Base-by-base conservation (phyloP, 2,329 filamentous ascomycete genomes). In the Nakataea oryzae region DNA sequence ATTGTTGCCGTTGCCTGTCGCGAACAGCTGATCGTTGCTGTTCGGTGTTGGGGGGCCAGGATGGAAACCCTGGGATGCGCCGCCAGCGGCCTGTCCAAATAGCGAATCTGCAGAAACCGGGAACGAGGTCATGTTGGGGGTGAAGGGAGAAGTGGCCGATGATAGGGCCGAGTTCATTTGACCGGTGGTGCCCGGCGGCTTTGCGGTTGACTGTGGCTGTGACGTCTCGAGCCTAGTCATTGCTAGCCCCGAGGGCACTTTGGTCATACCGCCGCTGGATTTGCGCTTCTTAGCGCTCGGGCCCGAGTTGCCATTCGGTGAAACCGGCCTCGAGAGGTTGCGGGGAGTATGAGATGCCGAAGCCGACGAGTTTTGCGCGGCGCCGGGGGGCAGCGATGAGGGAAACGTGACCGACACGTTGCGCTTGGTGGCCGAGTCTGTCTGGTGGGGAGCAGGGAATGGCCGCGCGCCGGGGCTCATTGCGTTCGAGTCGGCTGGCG, bases 241-340 rank as follows among this genome's bases (percentile, higher is more conserved):
- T 9, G 87, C 83, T 67, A 96, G 75, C 21, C 84, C 86, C 24
- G 83, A 86, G 0, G 91, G 89, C 17, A 96, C 77, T 72, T 90
- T 90, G 41, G 78, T 74, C 54, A 61, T 61, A 21, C 84, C 83
- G 54, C 81, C 81, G 71, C 87, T 92, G 7, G 88, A 86, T 73
- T 96, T 96, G 65, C 92, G 84, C 75, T 92, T 92, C 79, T 96
- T 96, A 56, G 85, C 82, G 41, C 80, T 80, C 2, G 89, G 89
- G 1, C 86, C 88, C 34, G 80, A 76, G 61, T 86, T 81, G 17
- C 81, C 84, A 59, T 75, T 82, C 1, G 91, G 90, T 1, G 91
- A 95, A 6, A 85, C 82, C 66, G 91, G 89, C 57, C 91, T 82
- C 4, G 91, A 95, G 3, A 90, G 72, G 65, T 81, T 86, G 21